Evolutionary conservation across 2,329 filamentous ascomycete species (phyloP).

Genomic region (Diaporthe helianthi): DNA sequence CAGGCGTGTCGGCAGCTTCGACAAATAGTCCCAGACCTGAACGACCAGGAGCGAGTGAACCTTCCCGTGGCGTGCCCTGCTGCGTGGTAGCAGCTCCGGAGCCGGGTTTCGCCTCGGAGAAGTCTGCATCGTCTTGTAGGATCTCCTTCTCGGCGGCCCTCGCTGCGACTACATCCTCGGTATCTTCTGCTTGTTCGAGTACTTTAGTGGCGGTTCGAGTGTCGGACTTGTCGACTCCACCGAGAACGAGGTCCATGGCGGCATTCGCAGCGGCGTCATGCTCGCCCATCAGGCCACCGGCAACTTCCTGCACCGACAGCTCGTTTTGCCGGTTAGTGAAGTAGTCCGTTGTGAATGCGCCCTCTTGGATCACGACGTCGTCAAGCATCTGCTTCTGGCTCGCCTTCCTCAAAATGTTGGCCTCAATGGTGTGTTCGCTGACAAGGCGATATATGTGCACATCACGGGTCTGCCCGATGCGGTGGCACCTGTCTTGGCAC

Average conservation of each 20-base stretch:
- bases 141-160: constrained; percentile 89
- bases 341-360: constrained; percentile 96
- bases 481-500: constrained; percentile 95
- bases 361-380: constrained; percentile 97
- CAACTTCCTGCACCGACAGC: constrained; percentile 73
- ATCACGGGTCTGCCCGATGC: constrained; percentile 95
- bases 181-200: constrained; percentile 89
- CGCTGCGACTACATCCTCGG: constrained; percentile 88
- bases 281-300: constrained; percentile 64
- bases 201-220: constrained; percentile 71
- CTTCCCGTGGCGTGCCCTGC: constrained; percentile 58
- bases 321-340: constrained; percentile 69
- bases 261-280: constrained; percentile 76
- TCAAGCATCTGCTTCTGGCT: constrained; percentile 98
- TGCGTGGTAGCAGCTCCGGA: constrained; percentile 59
- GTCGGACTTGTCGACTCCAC: constrained; percentile 66
- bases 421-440: constrained; percentile 94
- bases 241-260: constrained; percentile 86
- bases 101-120: constrained; percentile 67
- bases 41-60: constrained; percentile 44
- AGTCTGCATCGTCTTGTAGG: constrained; percentile 84
- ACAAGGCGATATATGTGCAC: constrained; percentile 97
- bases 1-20: constrained; percentile 45
- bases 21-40: constrained; percentile 49
- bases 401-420: constrained; percentile 94